These are phyloP conservation scores for Linnemannia schmuckeri DNA, from an alignment of 192 early-diverging fungal genomes.

Conservation along the genomic window DNA sequence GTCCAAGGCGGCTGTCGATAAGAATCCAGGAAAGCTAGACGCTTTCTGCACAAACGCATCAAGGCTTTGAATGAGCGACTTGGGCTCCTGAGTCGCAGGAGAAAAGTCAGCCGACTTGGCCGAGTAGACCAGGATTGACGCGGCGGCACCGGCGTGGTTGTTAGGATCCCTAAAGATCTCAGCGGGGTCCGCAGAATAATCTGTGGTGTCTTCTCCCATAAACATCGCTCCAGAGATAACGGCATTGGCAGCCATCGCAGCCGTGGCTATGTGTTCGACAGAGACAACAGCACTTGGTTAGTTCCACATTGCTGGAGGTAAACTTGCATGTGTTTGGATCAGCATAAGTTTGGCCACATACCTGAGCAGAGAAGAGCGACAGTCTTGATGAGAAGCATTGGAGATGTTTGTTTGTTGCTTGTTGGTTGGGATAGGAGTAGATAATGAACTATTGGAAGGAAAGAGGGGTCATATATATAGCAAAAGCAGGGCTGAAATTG, in stretches of 20 bases:
- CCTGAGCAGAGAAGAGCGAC: no score
- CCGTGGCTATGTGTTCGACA: background rate
- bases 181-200: background rate
- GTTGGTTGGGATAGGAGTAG: no score
- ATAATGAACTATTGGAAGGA: no score
- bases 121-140: background rate
- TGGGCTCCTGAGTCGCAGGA: background rate
- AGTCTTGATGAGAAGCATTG: no score
- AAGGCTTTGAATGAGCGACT: background rate
- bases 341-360: no score
- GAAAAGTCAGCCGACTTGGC: background rate
- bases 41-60: background rate
- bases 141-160: background rate
- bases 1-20: background rate
- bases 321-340: no score
- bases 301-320: no score
- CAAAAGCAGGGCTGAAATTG: no score
- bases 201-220: slow-evolving; percentile 1
- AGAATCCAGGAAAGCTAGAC: background rate
- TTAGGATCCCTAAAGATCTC: background rate
- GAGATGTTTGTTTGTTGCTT: no score
- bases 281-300: no score
- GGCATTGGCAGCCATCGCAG: background rate
- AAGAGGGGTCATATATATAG: no score
- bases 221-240: slow-evolving; percentile 4